Evolutionary conservation across 495 filamentous ascomycete genomes (phyloP), one percentile per base, ranked within the genome.

Genomic region (Neurospora pannonica): DNA sequence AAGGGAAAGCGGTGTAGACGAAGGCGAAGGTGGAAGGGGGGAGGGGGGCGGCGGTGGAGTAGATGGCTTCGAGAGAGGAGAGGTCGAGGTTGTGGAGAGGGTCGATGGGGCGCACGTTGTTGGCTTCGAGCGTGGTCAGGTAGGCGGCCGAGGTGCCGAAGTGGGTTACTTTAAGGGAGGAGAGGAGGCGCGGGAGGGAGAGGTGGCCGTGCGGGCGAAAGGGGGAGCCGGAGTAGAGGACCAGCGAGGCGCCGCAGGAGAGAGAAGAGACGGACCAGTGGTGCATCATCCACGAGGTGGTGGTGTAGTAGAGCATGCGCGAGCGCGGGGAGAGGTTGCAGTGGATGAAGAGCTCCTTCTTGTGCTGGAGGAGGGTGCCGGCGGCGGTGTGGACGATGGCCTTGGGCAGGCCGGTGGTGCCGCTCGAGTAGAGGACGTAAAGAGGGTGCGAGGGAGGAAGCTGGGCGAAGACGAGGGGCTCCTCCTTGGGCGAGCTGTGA

Each of bases 251-350:
- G 72, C 94, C 94, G 71, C 88, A 90, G 13, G 93, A 91, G 10
- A 97, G 88, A 0, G 89, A 93, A 6, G 93, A 95, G 24, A 97
- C 89, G 60, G 94, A 89, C 94, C 94, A 97, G 81, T 97, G 94
- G 92, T 94, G 96, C 94, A 97, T 97, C 94, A 97, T 96, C 94
- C 94, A 97, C 38, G 89, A 91, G 3, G 94, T 97, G 3, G 94
- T 97, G 79, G 93, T 97, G 83, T 96, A 97, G 84, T 83, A 83
- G 89, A 95, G 75, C 93, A 87, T 78, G 11, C 83, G 79, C 17
- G 83, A 84, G 34, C 76, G 73, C 4, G 83, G 76, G 37, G 77
- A 84, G 76, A 98, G 89, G 36, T 92, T 91, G 78, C 91, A 92
- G 81, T 98, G 94, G 24, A 98, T 85, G 72, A 90, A 85, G 80